Evolutionary conservation across 2,329 filamentous ascomycete genomes (phyloP), one percentile per base, ranked within the genome.

Genomic region (Fusarium tuaranense): DNA sequence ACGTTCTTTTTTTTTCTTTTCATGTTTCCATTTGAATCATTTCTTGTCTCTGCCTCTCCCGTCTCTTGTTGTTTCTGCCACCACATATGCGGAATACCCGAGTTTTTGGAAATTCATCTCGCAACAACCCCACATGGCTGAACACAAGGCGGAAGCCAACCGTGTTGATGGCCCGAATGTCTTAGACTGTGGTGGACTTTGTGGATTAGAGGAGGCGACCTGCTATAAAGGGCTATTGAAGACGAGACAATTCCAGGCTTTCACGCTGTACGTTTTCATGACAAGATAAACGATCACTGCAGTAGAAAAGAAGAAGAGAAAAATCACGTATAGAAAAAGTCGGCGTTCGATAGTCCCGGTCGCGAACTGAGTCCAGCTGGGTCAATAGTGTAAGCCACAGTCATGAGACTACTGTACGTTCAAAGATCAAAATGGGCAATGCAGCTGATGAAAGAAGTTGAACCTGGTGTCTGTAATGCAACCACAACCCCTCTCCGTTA

Each of bases 401-500:
- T 53, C 48, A 53, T 53, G 48, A 53, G 48, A 53, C 48, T 53
- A 53, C 48, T 53, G 48, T 53, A n/a, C 46, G 46, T 51, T 48
- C 13, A 16, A 27, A 27, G 5, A 27, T 51, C 46, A 16, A 51
- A 51, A 51, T 51, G 22, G 46, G 22, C 9, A 25, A 44, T 20
- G 48, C 48, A 53, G 48, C 48, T 32, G 48, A 8, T 25, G 25
- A 30, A 51, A 30, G 8, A 44, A 41, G 4, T 0, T 22, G 13
- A 44, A 14, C 41, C 41, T 46, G 41, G 41, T 27, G 39, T 20
- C 10, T 41, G 25, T 27, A 48, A 25, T 48, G 44, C 8, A 48
- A 25, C 44, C 44, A n/a, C n/a, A n/a, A 30, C 48, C 48, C 48
- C 48, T 32, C 25, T 53, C 48, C 48, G 48, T 53, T 32, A 10